These are phyloP conservation scores for Acer saccharum DNA, from an alignment of 345 rosid genomes.

Conservation along the genomic window DNA sequence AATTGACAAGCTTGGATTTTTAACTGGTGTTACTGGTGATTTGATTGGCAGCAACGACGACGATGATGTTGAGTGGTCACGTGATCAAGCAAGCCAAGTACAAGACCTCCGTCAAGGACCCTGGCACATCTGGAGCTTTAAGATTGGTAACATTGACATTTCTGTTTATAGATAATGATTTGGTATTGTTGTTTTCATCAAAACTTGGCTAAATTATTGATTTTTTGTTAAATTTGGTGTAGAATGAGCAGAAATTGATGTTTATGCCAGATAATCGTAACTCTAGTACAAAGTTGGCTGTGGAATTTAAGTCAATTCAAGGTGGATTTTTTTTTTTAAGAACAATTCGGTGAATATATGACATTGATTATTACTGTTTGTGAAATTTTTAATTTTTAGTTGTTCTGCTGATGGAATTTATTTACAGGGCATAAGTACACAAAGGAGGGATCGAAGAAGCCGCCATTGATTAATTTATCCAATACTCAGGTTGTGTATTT, in stretches of 20 bases:
- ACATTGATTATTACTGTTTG: background rate
- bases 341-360: too few species aligned
- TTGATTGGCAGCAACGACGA: background rate
- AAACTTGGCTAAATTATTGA: background rate
- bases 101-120: constrained; percentile 76
- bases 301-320: constrained; percentile 63
- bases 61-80: constrained; percentile 48
- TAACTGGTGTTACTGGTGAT: background rate
- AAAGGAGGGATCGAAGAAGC: constrained; percentile 79
- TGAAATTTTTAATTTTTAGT: background rate
- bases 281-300: constrained; percentile 67
- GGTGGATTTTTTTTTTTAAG: constrained; percentile 32
- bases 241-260: constrained; percentile 65
- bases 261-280: constrained; percentile 70
- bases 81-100: constrained; percentile 68
- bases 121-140: constrained; percentile 77
- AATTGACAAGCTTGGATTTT: too few species aligned
- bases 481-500: constrained; percentile 54
- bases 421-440: constrained; percentile 69
- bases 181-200: background rate
- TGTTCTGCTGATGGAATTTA: constrained; percentile 15
- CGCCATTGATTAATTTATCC: constrained; percentile 87
- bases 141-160: constrained; percentile 40
- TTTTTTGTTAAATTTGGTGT: constrained; percentile 5
- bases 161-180: background rate